Conservation (phyloP, 23 red algal genomes). For the Rhodosorus marinus region DNA sequence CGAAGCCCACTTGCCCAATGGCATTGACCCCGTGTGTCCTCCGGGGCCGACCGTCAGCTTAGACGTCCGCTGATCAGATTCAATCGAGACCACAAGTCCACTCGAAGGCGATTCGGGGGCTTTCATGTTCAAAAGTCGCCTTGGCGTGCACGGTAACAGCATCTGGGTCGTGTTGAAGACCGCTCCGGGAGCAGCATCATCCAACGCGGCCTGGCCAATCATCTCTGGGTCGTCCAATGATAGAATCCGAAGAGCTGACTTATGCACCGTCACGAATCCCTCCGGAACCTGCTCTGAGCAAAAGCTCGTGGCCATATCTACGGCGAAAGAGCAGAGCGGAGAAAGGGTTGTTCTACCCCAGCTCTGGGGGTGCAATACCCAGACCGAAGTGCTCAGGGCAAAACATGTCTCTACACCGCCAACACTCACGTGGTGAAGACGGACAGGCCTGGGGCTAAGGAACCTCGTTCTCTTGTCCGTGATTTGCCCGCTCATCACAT, state of each 20-base stretch:
- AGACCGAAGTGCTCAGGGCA: conserved; percentile 9
- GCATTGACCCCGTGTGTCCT: too few relatives aligned
- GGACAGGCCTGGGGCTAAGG: conserved; percentile 22
- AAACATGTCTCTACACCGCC: conserved; percentile 13
- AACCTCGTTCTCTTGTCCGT: conserved; percentile 38
- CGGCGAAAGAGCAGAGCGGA: conserved; percentile 4
- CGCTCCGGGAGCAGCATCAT: too few relatives aligned
- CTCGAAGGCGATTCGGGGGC: too few relatives aligned
- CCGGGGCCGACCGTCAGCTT: too few relatives aligned
- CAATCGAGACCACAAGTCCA: too few relatives aligned
- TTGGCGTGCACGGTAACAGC: too few relatives aligned
- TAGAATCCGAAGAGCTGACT: conserved; percentile 19
- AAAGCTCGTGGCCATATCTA: conserved; percentile 18
- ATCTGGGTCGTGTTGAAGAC: too few relatives aligned
- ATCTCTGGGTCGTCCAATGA: conserved; percentile 8
- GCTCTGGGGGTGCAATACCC: conserved; percentile 24
- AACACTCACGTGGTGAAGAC: conserved; percentile 6
- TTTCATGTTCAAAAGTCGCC: too few relatives aligned
- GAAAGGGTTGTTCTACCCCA: conserved; percentile 8
- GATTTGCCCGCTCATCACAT: conserved; percentile 31
- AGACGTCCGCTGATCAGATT: too few relatives aligned
- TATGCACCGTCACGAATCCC: conserved; percentile 21
- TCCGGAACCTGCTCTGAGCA: conserved; percentile 24
- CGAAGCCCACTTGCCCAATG: too few relatives aligned
- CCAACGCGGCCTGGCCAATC: conserved; percentile 2